A percentile compares a stretch with the other conserved stretches of the same genome.
phyloP scores from a whole-genome alignment of 169 alveolate species.

The Plasmodium coatneyi region DNA sequence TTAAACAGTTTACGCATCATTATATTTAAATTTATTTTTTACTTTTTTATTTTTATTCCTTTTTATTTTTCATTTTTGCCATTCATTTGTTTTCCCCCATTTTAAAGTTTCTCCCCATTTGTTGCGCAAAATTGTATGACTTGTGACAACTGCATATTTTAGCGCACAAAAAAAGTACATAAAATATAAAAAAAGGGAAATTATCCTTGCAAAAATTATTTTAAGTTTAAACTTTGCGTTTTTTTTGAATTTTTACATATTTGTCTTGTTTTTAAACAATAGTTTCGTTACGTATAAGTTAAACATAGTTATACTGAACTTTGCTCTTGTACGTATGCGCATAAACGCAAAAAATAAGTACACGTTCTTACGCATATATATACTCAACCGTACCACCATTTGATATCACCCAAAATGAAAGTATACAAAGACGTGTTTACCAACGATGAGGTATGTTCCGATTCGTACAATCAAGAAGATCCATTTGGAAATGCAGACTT shows the following conservation, averaged over 20 bases:
- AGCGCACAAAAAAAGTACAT: not conserved
- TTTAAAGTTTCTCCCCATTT: not conserved
- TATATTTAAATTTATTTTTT: conserved; percentile 3
- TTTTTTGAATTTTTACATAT: not conserved
- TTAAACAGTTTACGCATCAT: not conserved
- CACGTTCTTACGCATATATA: not conserved
- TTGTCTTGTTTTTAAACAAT: conserved; percentile 20
- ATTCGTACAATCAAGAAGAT: conserved; percentile 88
- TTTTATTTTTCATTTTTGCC: not conserved
- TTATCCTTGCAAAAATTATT: not conserved
- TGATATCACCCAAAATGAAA: conserved; percentile 77
- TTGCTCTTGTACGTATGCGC: not conserved
- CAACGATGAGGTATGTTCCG: conserved; percentile 94
- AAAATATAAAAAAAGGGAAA: conserved; percentile 9
- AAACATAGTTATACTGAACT: not conserved
- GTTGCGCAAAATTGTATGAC: conserved; percentile 6
- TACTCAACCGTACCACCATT: not conserved
- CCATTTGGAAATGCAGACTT: conserved; percentile 90
- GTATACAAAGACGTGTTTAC: conserved; percentile 91
- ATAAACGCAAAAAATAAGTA: not conserved
- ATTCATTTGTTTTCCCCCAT: not conserved
- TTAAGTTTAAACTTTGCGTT: not conserved
- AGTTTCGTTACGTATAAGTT: not conserved
- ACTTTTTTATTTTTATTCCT: not conserved
- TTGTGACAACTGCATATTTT: not conserved